These are phyloP conservation scores for Fusarium zealandicum DNA, from an alignment of 2,329 filamentous ascomycete species.

Conservation along the genomic window DNA sequence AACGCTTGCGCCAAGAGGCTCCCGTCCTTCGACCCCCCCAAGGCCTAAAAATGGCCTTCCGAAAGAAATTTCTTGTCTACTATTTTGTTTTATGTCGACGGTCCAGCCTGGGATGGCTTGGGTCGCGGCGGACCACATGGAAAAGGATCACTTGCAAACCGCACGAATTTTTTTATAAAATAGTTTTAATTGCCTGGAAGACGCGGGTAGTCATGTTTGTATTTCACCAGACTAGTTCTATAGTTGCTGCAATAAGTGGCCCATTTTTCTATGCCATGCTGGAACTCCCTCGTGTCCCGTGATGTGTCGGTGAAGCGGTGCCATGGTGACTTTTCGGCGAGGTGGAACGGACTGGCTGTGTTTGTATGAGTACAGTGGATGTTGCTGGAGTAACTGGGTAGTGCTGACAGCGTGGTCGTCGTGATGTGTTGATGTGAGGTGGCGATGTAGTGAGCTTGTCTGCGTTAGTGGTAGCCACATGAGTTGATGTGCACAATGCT, in stretches of 20 bases:
- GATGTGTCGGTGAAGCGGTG: not conserved
- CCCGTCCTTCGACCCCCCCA: conserved; percentile 28
- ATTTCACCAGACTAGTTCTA: conserved; percentile 37
- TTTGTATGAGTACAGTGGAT: too few relatives aligned
- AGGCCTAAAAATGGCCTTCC: conserved; percentile 15
- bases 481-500: too few relatives aligned
- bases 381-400: too few relatives aligned
- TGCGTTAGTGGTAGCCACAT: too few relatives aligned
- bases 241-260: conserved; percentile 33
- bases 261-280: conserved; percentile 17
- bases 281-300: not conserved
- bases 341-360: not conserved
- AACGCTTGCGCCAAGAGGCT: conserved; percentile 30
- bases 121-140: conserved; percentile 2
- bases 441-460: too few relatives aligned
- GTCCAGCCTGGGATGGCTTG: not conserved
- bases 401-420: too few relatives aligned
- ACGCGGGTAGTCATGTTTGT: conserved; percentile 32
- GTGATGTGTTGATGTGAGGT: too few relatives aligned
- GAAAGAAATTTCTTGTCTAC: conserved; percentile 17
- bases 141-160: conserved; percentile 34
- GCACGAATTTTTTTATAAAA: conserved; percentile 35
- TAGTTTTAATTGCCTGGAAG: conserved; percentile 36
- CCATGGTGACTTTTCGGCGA: not conserved
- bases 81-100: not conserved